phyloP scores from a whole-genome alignment of 2,329 filamentous ascomycete genomes.

The Pyrenophora seminiperda region DNA sequence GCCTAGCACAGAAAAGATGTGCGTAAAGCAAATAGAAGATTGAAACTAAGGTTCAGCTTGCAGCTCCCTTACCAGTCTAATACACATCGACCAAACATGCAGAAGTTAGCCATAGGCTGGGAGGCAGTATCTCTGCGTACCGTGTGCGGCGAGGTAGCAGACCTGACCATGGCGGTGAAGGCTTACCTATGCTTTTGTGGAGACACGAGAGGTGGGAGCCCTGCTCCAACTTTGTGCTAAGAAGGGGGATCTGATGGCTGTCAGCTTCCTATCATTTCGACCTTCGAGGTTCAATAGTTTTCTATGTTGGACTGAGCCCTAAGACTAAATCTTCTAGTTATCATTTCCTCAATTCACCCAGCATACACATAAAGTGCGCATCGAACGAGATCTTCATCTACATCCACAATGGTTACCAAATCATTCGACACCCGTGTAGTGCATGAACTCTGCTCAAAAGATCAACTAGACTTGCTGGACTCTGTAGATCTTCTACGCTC shows the following conservation, averaged over 20 bases:
- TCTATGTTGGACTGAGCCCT: background rate
- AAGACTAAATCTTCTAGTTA: background rate
- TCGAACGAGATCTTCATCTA: background rate
- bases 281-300: background rate
- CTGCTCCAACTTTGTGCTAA: background rate
- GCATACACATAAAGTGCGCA: background rate
- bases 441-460: background rate
- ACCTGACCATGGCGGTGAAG: background rate
- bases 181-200: background rate
- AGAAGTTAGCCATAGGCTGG: background rate
- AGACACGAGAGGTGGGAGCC: background rate
- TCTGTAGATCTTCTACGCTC: conserved; percentile 55
- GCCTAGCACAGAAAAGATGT: background rate
- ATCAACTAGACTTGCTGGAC: conserved; percentile 51
- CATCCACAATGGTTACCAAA: background rate
- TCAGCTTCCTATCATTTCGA: background rate
- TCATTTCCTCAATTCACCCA: background rate
- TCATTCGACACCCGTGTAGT: background rate
- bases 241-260: background rate
- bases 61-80: background rate
- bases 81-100: background rate
- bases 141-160: background rate
- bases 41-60: background rate
- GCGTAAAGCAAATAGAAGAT: background rate
- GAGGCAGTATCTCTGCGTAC: background rate